Conservation (phyloP, 2,329 filamentous ascomycete species). For the Beauveria medogensis region DNA sequence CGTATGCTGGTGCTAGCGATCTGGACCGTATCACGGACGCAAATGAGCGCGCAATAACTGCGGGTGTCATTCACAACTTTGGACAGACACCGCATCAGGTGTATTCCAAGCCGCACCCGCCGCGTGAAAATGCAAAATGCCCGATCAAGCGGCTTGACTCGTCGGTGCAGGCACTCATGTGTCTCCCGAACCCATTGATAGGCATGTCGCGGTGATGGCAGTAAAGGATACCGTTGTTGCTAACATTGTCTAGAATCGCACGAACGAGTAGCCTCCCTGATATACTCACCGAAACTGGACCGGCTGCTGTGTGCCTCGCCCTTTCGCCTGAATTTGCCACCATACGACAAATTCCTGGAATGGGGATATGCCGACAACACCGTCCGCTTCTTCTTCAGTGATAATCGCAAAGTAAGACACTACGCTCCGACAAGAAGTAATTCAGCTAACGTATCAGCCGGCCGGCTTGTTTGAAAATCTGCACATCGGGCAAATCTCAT, state of each 20-base stretch:
- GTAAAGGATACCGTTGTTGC: background rate
- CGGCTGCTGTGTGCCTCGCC: conserved; percentile 75
- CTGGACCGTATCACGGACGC: conserved; percentile 85
- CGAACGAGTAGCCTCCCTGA: conserved; percentile 72
- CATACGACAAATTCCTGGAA: conserved; percentile 88
- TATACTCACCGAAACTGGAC: conserved; percentile 72
- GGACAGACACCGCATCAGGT: conserved; percentile 96
- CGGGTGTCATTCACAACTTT: conserved; percentile 97
- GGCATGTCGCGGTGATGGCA: conserved; percentile 32
- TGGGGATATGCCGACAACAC: conserved; percentile 95
- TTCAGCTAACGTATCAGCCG: conserved; percentile 33
- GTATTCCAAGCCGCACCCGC: conserved; percentile 72
- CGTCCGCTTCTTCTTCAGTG: conserved; percentile 80
- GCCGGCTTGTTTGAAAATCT: conserved; percentile 89
- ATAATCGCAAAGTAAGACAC: conserved; percentile 59
- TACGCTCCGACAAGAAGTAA: conserved; percentile 3
- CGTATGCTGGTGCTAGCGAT: conserved; percentile 89
- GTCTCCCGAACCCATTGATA: conserved; percentile 70
- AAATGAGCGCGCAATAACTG: conserved; percentile 78
- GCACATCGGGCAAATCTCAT: conserved; percentile 82
- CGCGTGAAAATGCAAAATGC: conserved; percentile 60
- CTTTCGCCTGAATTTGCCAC: conserved; percentile 80
- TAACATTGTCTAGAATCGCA: conserved; percentile 44
- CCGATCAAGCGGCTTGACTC: conserved; percentile 67
- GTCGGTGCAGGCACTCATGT: conserved; percentile 65